Base-by-base conservation (phyloP, 1,284 basidiomycete genomes). In the Kwoniella shivajii region DNA sequence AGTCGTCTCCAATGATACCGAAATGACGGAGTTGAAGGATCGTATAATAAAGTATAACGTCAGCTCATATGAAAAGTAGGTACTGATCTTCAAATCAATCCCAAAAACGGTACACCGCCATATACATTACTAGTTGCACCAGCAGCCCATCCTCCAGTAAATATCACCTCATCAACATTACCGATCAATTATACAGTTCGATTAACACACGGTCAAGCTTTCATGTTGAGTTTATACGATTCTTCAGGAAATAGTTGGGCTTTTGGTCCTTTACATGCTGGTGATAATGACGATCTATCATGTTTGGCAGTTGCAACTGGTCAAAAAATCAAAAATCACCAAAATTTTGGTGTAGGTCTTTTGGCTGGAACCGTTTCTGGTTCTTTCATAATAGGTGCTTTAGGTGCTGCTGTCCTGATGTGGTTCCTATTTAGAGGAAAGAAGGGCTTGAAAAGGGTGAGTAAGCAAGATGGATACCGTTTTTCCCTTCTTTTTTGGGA, bases 91-190 rank as follows among this genome's bases (percentile, higher is more conserved):
- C 50, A 56, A 16, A 60, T 71, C 49, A 68, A 62, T 2, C 65
- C 68, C 22, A 65, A 66, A 26, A 71, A 71, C 45, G 68, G 68
- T 16, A 71, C 68, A 13, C 61, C 60, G 0, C 68, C 68, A 7
- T 71, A 60, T 50, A 68, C 68, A 1, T 54, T 71, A 14, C 46
- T 71, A 24, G 60, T 71, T 22, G 66, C 68, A 13, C 68, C 68
- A n/a, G 68, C 68, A 9, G 55, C 55, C 26, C 66, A 68, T 38
- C 68, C 68, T 16, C 68, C 68, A 9, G 63, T 71, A 53, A 71
- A 71, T 45, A 68, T 71, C 54, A 67, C 65, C 4, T 62, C 63
- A 7, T 29, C 59, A 3, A 33, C 55, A 16, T 27, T 54, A 27
- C 42, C 63, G 6, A 63, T 71, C 56, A 71, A 68, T 47, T 71